Evolutionary conservation across 2,329 filamentous ascomycete genomes (phyloP), one percentile per base, ranked within the genome.

Genomic region (Pseudophaeomoniella oleicola): DNA sequence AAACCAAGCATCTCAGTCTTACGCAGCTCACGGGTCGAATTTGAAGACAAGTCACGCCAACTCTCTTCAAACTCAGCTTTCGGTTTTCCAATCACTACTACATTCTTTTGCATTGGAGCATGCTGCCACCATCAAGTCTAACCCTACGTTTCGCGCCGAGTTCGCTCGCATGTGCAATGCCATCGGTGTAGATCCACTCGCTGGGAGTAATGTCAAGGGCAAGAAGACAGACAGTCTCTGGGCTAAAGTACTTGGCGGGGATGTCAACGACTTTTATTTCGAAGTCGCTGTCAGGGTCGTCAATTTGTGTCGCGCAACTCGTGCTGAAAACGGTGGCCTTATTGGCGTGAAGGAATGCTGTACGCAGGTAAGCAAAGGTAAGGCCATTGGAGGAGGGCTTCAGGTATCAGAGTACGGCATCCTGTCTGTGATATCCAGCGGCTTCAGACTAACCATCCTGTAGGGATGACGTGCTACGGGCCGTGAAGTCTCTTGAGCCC

Each of bases 161-260:
- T 98, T 98, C 54, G 88, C 90, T 3, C 85, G 88, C 56, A 98
- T 98, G 90, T 98, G 90, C 63, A 77, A 86, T 51, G 86, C 87
- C 43, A 94, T 98, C 47, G 90, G 90, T 34, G 86, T 98, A 10
- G 90, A 98, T 57, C 92, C 90, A 2, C 69, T 98, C 13, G 85
- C 86, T n/a, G 76, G 71, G 39, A 70, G 64, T 47, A 75, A 68
- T 50, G 59, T 63, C 41, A 56, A 64, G 46, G 64, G 66, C 36
- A 64, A 64, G 42, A 66, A 64, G 4, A 66, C 61, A 1, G 73
- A 74, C 13, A 90, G 80, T 40, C 77, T 94, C 40, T 96, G 90
- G 88, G 81, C 85, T 5, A 87, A 94, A 63, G 74, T 96, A 43
- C 70, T 96, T 14, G 90, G 90, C 18, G 75, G 81, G 41, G 86